Evolutionary conservation across 257 asterid species (phyloP).

Genomic region (Solanum paucissectum): DNA sequence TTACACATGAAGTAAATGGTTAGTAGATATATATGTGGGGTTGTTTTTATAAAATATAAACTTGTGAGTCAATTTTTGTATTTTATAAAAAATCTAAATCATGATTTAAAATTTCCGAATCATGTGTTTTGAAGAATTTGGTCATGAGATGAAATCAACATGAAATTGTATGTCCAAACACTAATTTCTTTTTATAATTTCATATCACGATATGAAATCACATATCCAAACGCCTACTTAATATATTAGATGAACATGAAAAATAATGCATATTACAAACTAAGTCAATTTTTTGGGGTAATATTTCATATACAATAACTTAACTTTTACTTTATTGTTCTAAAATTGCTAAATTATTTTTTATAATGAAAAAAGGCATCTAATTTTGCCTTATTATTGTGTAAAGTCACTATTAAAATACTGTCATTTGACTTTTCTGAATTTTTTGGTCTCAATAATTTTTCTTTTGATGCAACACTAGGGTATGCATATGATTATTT

Average conservation of each 20-base stretch:
- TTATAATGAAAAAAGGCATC: background rate
- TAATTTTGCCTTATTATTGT: background rate
- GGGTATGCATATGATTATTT: background rate
- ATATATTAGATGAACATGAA: background rate
- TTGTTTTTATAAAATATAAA: no score
- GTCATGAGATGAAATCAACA: background rate
- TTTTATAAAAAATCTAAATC: background rate
- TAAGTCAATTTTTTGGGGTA: background rate
- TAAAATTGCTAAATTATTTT: background rate
- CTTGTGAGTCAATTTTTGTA: no score
- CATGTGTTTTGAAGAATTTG: background rate
- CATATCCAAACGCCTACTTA: background rate
- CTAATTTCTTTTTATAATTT: no score
- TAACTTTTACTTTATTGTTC: background rate
- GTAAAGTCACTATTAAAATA: background rate
- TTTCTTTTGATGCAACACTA: background rate
- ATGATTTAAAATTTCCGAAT: background rate
- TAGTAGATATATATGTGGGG: no score
- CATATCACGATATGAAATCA: background rate
- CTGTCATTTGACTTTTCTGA: background rate
- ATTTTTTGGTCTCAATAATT: background rate
- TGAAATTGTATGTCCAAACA: background rate
- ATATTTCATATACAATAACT: background rate
- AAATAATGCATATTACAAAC: background rate
- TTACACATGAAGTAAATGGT: no score